Evolutionary conservation across 108 stramenopile genomes (phyloP).

Genomic region (Seminavis robusta): DNA sequence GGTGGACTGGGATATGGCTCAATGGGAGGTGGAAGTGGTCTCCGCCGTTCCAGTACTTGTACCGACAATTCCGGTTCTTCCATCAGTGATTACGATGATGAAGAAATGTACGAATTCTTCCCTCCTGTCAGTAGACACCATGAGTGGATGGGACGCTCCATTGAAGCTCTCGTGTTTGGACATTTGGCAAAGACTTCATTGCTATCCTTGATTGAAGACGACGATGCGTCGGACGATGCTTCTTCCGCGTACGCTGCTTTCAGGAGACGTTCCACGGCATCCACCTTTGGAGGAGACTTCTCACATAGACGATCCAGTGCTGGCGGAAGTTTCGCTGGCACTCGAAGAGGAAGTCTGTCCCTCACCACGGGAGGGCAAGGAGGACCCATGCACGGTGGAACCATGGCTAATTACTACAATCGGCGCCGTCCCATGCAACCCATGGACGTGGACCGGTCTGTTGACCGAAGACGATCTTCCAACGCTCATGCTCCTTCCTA

Average conservation of each 20-base stretch:
- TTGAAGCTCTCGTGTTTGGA: slow-evolving; percentile 48
- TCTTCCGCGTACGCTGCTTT: background rate
- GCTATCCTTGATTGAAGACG: slow-evolving; percentile 22
- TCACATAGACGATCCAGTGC: slow-evolving; percentile 16
- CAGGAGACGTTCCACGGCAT: slow-evolving; percentile 17
- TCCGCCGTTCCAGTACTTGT: background rate
- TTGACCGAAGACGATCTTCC: slow-evolving; percentile 21
- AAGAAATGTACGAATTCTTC: slow-evolving; percentile 16
- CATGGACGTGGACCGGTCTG: slow-evolving; percentile 6
- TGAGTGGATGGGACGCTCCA: slow-evolving; percentile 56
- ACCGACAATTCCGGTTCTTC: background rate
- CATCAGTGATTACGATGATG: background rate
- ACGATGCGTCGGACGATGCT: slow-evolving; percentile 5
- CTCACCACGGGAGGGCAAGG: slow-evolving; percentile 5
- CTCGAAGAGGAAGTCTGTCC: slow-evolving; percentile 22
- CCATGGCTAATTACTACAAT: slow-evolving; percentile 36
- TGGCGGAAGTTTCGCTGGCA: slow-evolving; percentile 12
- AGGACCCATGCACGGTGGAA: slow-evolving; percentile 34
- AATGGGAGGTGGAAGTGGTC: too few species aligned
- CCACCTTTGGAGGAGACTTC: slow-evolving; percentile 20
- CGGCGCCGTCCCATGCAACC: slow-evolving; percentile 10
- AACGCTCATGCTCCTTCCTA: slow-evolving; percentile 18
- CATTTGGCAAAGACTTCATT: slow-evolving; percentile 23
- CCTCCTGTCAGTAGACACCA: slow-evolving; percentile 19
- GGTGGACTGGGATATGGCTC: too few species aligned